phyloP scores from a whole-genome alignment of 2,329 filamentous ascomycete species.

The Aureobasidium subglaciale region DNA sequence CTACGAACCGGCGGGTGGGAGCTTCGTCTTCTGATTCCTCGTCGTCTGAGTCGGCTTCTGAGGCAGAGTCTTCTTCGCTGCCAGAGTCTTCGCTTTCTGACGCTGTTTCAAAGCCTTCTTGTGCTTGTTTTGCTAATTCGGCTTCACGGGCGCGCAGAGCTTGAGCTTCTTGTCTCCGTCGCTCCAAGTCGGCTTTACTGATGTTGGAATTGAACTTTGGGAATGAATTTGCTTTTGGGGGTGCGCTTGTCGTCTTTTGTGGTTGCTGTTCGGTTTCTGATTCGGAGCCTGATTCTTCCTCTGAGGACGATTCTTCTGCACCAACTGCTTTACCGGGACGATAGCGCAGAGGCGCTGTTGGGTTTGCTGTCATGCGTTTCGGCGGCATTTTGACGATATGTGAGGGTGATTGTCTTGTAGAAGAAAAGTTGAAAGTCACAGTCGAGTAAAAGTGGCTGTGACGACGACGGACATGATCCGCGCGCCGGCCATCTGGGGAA shows the following conservation, averaged over 20 bases:
- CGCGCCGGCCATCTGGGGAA: not conserved
- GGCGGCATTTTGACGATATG: conserved; percentile 53
- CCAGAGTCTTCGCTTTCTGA: conserved; percentile 33
- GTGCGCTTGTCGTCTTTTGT: conserved; percentile 31
- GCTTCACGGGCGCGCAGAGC: conserved; percentile 23
- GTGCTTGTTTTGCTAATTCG: conserved; percentile 35
- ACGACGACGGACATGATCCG: not conserved
- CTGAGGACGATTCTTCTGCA: conserved; percentile 35
- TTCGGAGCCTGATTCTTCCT: conserved; percentile 35
- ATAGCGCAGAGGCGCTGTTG: conserved; percentile 70
- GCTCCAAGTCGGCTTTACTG: conserved; percentile 35
- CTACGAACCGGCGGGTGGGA: conserved; percentile 49
- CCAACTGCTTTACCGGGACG: conserved; percentile 71
- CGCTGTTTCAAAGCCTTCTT: conserved; percentile 57
- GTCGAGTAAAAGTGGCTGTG: not conserved
- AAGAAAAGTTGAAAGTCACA: not conserved
- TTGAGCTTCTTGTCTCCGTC: conserved; percentile 21
- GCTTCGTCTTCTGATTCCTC: conserved; percentile 56
- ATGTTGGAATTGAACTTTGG: conserved; percentile 37
- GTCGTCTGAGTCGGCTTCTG: conserved; percentile 34
- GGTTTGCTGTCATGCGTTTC: conserved; percentile 91
- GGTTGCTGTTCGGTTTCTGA: conserved; percentile 41
- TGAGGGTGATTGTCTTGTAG: not conserved
- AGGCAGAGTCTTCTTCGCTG: conserved; percentile 26
- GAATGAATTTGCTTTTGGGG: conserved; percentile 41